phyloP scores from a whole-genome alignment of 352 stramenopile genomes.

The Phytophthora cactorum region DNA sequence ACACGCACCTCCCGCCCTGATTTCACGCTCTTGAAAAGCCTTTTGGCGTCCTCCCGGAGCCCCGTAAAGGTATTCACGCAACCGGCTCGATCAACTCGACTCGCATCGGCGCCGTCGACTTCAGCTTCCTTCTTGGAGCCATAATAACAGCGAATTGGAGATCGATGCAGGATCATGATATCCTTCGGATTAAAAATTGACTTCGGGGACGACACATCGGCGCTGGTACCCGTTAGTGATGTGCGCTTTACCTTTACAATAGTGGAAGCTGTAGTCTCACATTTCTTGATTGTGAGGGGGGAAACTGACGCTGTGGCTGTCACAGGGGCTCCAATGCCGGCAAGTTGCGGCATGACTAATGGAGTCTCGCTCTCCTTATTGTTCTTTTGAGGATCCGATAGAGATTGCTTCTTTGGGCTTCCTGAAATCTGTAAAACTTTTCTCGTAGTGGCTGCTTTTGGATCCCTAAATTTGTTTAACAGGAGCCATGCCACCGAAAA shows the following conservation, averaged over 20 bases:
- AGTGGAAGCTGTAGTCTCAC: conserved; percentile 4
- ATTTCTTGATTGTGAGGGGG: conserved; percentile 26
- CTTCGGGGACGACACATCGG: conserved; percentile 9
- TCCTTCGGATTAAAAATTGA: conserved; percentile 67
- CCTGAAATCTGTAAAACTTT: conserved; percentile 3
- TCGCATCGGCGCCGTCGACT: conserved; percentile 62
- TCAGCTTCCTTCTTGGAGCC: conserved; percentile 79
- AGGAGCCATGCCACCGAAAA: conserved; percentile 87
- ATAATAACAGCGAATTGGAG: conserved; percentile 84
- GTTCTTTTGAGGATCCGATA: conserved; percentile 7
- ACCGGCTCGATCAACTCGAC: conserved; percentile 61
- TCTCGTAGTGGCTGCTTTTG: conserved; percentile 11
- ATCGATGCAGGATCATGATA: conserved; percentile 85
- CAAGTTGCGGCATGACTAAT: conserved; percentile 11
- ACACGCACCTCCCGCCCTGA: conserved; percentile 65
- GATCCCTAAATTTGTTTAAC: conserved; percentile 61
- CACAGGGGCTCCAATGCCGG: conserved; percentile 22
- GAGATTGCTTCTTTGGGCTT: conserved; percentile 16
- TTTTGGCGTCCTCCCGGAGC: conserved; percentile 84
- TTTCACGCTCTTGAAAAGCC: conserved; percentile 71
- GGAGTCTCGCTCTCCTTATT: conserved; percentile 18
- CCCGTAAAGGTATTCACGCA: conserved; percentile 89
- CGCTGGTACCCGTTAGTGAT: conserved; percentile 11
- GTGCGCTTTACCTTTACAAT: conserved; percentile 29
- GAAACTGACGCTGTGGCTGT: conserved; percentile 14